Base-by-base conservation (phyloP, 2,329 filamentous ascomycete genomes). In the Metarhizium robertsii region DNA sequence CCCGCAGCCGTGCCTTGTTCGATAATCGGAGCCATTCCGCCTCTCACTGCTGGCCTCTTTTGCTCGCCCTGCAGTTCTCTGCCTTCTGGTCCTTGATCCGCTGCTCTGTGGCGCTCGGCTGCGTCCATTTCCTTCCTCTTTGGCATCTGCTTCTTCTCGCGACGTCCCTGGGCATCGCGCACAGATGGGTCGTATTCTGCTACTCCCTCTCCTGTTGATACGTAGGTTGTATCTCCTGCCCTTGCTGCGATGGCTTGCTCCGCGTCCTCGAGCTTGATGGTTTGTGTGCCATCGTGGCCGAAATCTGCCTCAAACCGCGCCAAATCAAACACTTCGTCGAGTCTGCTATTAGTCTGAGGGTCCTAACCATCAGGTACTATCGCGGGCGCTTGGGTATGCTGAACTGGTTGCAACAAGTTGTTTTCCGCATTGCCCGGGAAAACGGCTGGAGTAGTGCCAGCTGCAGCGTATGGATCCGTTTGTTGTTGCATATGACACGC, bases 121-220 rank as follows among this genome's bases (percentile, higher is more conserved):
- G 14, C 38, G 38, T 16, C 13, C 13, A 2, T 34, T 45, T 40
- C 16, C 7, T 16, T 49, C 53, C 8, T 46, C 47, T n/a, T 32
- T n/a, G 46, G 48, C 42, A 10, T 40, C 30, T 25, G 52, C 20
- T 43, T 57, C 55, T 53, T 57, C 4, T 50, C 45, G 14, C 32
- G 42, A 3, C 49, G 53, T 25, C 53, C 53, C 50, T 53, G 45
- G 14, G 53, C 50, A 10, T 55, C 53, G 25, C 53, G 50, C 29
- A 32, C 56, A 7, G 43, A 11, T 2, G 36, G n/a, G 40, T 57
- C 29, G 16, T 10, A 11, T 29, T 47, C 42, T 10, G 40, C 18
- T 1, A 16, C 13, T 34, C 16, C 14, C 30, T 34, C 6, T 36
- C 36, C n/a, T 11, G 29, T 14, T 29, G 45, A 10, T 7, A 7